Evolutionary conservation across 306 rosid genomes (phyloP).

Genomic region (Lagenaria siceraria): DNA sequence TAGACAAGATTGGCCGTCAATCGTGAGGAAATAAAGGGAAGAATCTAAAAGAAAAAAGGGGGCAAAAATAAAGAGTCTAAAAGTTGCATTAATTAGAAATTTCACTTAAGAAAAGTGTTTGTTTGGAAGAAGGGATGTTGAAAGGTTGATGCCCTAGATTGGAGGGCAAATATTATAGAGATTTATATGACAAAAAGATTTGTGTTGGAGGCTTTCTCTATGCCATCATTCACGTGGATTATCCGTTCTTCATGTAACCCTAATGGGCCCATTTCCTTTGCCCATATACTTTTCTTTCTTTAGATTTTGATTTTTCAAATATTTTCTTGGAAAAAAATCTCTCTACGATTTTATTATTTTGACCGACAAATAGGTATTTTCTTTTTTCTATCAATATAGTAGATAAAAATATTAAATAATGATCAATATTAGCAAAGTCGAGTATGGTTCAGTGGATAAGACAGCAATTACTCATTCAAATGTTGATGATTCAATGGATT

Average conservation of each 20-base stretch:
- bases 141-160: conserved; percentile 1
- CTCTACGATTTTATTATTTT: background rate
- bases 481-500: too few relatives aligned
- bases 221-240: background rate
- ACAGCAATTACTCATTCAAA: too few relatives aligned
- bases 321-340: background rate
- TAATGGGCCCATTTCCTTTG: background rate
- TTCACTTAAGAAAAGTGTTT: background rate
- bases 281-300: background rate
- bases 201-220: background rate
- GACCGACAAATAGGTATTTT: background rate
- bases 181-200: background rate
- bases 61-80: background rate
- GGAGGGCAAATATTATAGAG: background rate
- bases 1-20: background rate
- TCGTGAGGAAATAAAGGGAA: background rate
- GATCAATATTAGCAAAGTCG: too few relatives aligned
- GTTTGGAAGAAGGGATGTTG: conserved; percentile 1
- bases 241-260: background rate
- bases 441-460: too few relatives aligned
- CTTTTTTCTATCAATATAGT: background rate
- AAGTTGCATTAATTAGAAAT: background rate
- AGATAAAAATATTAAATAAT: too few relatives aligned
- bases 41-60: background rate
- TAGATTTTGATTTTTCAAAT: background rate